Evolutionary conservation across 2,329 filamentous ascomycete genomes (phyloP).

Genomic region (Talaromyces sp.): DNA sequence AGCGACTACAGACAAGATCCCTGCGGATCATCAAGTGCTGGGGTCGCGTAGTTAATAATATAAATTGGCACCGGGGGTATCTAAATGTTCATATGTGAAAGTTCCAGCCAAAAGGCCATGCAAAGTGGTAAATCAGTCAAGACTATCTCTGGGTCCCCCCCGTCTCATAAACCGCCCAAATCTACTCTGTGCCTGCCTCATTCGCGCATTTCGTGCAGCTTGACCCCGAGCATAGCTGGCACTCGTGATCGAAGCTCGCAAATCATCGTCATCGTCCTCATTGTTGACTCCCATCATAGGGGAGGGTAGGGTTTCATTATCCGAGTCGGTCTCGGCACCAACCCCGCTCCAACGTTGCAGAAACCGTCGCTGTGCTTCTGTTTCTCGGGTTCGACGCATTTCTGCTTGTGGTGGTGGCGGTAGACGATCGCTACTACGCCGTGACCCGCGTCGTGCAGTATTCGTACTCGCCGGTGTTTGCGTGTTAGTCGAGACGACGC

Average conservation of each 20-base stretch:
- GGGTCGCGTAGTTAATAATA: too few relatives aligned
- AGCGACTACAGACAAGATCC: slow-evolving; percentile 60
- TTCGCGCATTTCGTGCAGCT: neutral
- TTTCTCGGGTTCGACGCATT: slow-evolving; percentile 29
- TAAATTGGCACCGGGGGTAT: neutral
- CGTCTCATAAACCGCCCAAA: slow-evolving; percentile 43
- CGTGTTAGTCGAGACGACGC: slow-evolving; percentile 18
- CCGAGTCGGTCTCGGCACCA: slow-evolving; percentile 20
- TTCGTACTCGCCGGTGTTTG: slow-evolving; percentile 33
- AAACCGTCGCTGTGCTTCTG: slow-evolving; percentile 40
- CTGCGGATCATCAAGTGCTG: slow-evolving; percentile 56
- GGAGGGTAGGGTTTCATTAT: slow-evolving; percentile 16
- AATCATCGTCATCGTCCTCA: slow-evolving; percentile 34
- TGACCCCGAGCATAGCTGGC: neutral
- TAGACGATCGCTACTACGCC: slow-evolving; percentile 15
- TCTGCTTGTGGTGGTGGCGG: slow-evolving; percentile 28
- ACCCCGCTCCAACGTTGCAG: slow-evolving; percentile 40
- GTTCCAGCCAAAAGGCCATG: neutral
- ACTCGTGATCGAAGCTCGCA: slow-evolving; percentile 33
- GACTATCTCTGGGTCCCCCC: slow-evolving; percentile 48
- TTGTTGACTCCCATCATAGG: slow-evolving; percentile 23
- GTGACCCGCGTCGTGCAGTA: neutral
- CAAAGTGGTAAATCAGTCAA: slow-evolving; percentile 40
- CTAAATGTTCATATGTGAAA: neutral
- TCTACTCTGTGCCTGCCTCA: slow-evolving; percentile 28